Evolutionary conservation across 352 stramenopile genomes (phyloP), one percentile per base, ranked within the genome.

Genomic region (Saprolegnia parasitica): DNA sequence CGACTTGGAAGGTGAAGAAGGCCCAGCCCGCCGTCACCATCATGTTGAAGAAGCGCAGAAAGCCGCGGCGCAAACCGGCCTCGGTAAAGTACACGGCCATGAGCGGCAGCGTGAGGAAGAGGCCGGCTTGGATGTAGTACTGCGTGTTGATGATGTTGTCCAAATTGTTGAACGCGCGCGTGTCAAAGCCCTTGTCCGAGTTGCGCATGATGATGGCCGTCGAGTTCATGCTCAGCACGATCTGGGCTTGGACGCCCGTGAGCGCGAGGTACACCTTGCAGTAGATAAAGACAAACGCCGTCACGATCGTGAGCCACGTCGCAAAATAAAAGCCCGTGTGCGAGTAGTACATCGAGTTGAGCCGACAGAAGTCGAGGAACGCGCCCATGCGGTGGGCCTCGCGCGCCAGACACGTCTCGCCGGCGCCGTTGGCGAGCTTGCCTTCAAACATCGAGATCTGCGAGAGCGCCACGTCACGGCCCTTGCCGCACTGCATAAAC

Each of bases 301-400:
- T 90, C 26, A 91, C 81, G 67, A 91, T 89, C 5, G 81, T 89
- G 80, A 91, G 88, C 82, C 82, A 90, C 42, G 84, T 91, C 16
- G 81, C 82, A 55, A 88, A 90, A 72, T 90, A 91, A 61, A 91
- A 91, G 49, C 84, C 84, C 35, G 81, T 91, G 68, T 91, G 84
- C 61, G 82, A 89, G 74, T 91, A 91, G 76, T 88, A 91, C 84
- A 91, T 91, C 42, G 84, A 91, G 72, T 90, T 89, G 21, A 91
- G 63, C 63, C 84, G 84, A 72, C 88, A 91, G 71, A 91, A 91
- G 55, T 91, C 84, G 74, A 91, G 77, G 60, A 90, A 90, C 67
- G 88, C 81, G 32, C 84, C 84, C 84, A 91, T 91, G 20, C 84
- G 84, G 63, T 91, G 84, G 32, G 78, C 82, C 60, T 91, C 84